A percentile compares a stretch with the other conserved stretches of the same genome.
Conservation (phyloP, 345 rosid genomes). For the Citrus medica region DNA sequence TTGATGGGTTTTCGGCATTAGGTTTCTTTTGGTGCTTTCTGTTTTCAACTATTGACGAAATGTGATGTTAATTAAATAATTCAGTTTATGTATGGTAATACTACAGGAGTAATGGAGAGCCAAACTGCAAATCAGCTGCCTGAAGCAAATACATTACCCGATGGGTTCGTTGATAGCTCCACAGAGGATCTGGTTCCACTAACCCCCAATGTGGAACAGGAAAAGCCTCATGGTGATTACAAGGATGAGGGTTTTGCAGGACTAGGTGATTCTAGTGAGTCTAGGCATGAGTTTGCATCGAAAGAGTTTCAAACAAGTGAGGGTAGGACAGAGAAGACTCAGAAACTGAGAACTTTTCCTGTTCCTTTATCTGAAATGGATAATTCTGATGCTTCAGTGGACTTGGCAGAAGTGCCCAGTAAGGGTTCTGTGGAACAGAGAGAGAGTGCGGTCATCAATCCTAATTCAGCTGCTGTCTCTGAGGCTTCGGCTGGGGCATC, state of each 20-base stretch:
- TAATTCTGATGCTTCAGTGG: conserved; percentile 36
- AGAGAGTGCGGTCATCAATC: conserved; percentile 16
- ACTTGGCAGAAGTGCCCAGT: conserved; percentile 26
- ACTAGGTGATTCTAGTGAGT: conserved; percentile 19
- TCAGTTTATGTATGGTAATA: conserved; percentile 2
- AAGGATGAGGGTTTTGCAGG: conserved; percentile 23
- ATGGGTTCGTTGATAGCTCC: conserved; percentile 84
- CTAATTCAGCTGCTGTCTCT: conserved; percentile 15
- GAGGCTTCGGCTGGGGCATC: conserved; percentile 25
- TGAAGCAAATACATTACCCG: conserved; percentile 87
- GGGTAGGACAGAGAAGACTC: conserved; percentile 37
- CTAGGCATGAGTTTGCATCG: conserved; percentile 5
- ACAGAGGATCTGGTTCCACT: conserved; percentile 47
- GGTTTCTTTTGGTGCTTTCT: neutral
- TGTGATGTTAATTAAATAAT: neutral
- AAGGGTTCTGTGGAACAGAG: conserved; percentile 24
- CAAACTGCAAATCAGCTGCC: conserved; percentile 68
- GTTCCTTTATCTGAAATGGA: conserved; percentile 59
- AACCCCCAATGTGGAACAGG: conserved; percentile 42
- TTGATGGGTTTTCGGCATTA: neutral
- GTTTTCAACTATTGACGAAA: neutral
- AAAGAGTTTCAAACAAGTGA: conserved; percentile 24
- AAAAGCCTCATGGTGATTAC: conserved; percentile 31
- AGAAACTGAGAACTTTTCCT: conserved; percentile 56
- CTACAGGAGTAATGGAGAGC: conserved; percentile 54